Evolutionary conservation across 78 protist species (phyloP).

Genomic region (Pelomyxa schiedti): DNA sequence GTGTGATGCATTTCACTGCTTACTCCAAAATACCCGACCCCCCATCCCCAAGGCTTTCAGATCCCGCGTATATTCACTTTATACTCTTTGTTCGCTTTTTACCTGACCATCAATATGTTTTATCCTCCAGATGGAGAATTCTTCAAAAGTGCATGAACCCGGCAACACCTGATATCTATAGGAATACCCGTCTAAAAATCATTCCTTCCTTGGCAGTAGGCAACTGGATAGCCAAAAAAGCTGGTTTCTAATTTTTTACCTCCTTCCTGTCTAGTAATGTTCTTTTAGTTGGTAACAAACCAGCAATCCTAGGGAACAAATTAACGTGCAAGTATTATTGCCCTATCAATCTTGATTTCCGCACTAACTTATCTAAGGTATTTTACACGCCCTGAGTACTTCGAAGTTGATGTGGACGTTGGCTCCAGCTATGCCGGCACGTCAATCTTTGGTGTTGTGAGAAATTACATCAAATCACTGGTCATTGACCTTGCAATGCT

Average conservation of each 20-base stretch:
- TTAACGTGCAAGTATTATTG: background rate
- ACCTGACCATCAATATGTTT: no score
- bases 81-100: no score
- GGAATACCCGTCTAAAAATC: background rate
- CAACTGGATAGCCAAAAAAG: background rate
- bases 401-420: background rate
- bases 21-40: no score
- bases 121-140: no score
- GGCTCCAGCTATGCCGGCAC: background rate
- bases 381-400: background rate
- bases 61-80: no score
- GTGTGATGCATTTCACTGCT: no score
- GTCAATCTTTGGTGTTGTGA: background rate
- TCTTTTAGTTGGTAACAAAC: background rate
- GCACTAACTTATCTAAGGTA: no score
- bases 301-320: background rate
- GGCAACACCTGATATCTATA: background rate
- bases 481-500: background rate
- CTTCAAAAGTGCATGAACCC: background rate
- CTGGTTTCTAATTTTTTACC: no score
- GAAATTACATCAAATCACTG: background rate
- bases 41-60: no score
- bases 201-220: background rate
- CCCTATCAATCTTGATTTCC: no score
- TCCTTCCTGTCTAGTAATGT: no score